Evolutionary conservation across 345 rosid species (phyloP).

Genomic region (Eucalyptus cloeziana): DNA sequence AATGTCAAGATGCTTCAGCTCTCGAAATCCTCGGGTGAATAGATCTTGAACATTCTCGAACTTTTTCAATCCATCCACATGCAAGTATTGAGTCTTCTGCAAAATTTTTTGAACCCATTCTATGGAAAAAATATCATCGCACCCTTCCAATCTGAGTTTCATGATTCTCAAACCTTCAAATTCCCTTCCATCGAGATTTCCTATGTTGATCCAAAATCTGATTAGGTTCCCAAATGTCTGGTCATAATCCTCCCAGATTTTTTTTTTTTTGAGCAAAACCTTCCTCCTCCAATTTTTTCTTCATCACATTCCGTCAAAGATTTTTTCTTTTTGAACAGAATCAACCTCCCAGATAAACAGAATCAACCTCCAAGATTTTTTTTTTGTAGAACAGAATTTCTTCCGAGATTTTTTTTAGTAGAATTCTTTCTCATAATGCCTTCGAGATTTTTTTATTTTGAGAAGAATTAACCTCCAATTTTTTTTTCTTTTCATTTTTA

Average conservation of each 20-base stretch:
- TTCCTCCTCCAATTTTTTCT: too few relatives aligned
- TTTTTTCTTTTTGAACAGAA: too few relatives aligned
- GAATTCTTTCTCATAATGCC: too few relatives aligned
- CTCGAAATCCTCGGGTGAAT: rapidly evolving
- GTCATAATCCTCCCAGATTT: neutral
- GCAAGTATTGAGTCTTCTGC: neutral
- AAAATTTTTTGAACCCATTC: neutral
- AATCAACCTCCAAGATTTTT: too few relatives aligned
- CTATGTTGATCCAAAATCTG: neutral
- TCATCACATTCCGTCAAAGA: too few relatives aligned
- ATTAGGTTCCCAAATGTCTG: neutral
- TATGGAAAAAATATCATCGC: neutral
- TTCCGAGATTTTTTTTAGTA: too few relatives aligned
- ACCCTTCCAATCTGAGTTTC: rapidly evolving
- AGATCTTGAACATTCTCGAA: rapidly evolving
- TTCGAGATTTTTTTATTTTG: too few relatives aligned
- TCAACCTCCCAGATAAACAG: too few relatives aligned
- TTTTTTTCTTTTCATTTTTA: too few relatives aligned
- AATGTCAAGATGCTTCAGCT: neutral
- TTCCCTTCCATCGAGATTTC: neutral
- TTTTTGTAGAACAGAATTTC: too few relatives aligned
- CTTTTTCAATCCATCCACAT: rapidly evolving
- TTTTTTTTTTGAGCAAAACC: too few relatives aligned
- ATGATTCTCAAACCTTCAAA: neutral
- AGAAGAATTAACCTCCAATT: too few relatives aligned